Conservation (phyloP, 1,284 basidiomycete genomes). For the Fomitiporia mediterranea region DNA sequence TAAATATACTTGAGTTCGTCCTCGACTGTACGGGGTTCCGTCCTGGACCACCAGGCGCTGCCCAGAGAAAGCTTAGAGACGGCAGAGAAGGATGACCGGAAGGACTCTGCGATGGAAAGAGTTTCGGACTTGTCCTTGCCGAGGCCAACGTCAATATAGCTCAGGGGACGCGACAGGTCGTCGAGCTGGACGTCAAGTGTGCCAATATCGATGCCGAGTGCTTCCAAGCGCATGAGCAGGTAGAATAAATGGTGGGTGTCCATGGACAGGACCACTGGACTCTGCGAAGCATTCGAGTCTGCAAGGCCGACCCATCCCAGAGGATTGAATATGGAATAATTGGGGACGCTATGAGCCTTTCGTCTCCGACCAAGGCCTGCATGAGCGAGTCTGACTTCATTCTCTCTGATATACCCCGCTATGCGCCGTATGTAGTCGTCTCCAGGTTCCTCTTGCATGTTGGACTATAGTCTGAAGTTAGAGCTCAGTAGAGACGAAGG, state of each 20-base stretch:
- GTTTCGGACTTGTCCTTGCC: slow-evolving; percentile 64
- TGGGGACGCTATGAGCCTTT: slow-evolving; percentile 37
- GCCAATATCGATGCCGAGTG: slow-evolving; percentile 67
- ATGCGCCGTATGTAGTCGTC: slow-evolving; percentile 70
- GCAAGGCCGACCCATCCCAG: slow-evolving; percentile 57
- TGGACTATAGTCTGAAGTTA: slow-evolving; percentile 4
- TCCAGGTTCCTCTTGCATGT: slow-evolving; percentile 62
- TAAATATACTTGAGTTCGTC: slow-evolving; percentile 80
- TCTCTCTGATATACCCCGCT: slow-evolving; percentile 61
- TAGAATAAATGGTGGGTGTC: slow-evolving; percentile 87
- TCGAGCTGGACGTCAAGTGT: slow-evolving; percentile 76
- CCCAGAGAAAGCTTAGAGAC: slow-evolving; percentile 74
- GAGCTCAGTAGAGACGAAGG: neutral
- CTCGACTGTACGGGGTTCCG: slow-evolving; percentile 57
- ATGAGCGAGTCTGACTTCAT: slow-evolving; percentile 68
- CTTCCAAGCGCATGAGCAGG: slow-evolving; percentile 82
- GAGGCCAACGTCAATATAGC: slow-evolving; percentile 59
- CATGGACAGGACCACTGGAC: slow-evolving; percentile 61
- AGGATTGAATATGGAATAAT: slow-evolving; percentile 50
- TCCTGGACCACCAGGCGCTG: slow-evolving; percentile 61
- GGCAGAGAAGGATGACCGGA: slow-evolving; percentile 73
- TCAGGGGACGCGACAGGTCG: slow-evolving; percentile 68
- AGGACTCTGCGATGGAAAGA: slow-evolving; percentile 65
- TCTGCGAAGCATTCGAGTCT: slow-evolving; percentile 33
- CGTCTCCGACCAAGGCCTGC: slow-evolving; percentile 48